A percentile compares a stretch with the other conserved stretches of the same genome.
phyloP scores from a whole-genome alignment of 208 protist genomes.

The Leishmania tarentolae region DNA sequence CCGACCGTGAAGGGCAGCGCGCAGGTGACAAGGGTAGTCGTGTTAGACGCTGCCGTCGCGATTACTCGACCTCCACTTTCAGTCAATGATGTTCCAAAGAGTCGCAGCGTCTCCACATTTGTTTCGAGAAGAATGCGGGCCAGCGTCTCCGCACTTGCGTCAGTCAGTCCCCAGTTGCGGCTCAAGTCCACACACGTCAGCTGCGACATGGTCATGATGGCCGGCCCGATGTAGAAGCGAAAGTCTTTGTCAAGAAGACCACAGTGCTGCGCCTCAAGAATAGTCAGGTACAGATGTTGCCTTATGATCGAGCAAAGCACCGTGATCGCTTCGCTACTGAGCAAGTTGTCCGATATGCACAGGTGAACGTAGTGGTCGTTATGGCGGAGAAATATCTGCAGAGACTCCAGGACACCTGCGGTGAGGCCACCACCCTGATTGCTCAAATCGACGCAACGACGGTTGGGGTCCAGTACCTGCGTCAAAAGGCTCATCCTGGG shows the following conservation, averaged over 20 bases:
- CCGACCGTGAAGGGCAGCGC: constrained; percentile 84
- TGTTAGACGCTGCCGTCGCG: constrained; percentile 38
- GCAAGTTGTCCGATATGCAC: constrained; percentile 57
- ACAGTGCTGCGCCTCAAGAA: constrained; percentile 57
- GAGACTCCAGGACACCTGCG: constrained; percentile 41
- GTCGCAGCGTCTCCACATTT: constrained; percentile 42
- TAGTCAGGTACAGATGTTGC: constrained; percentile 44
- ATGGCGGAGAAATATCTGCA: constrained; percentile 47
- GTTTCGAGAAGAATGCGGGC: constrained; percentile 41
- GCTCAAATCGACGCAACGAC: constrained; percentile 64
- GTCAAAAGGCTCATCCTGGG: constrained; percentile 6
- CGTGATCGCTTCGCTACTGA: constrained; percentile 59
- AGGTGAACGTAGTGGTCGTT: constrained; percentile 67
- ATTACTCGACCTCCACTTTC: constrained; percentile 44
- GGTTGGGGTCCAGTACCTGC: constrained; percentile 10
- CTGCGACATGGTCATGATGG: constrained; percentile 32
- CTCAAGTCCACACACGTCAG: constrained; percentile 60
- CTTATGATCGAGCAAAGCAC: constrained; percentile 71
- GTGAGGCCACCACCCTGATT: constrained; percentile 59
- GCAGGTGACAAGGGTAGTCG: constrained; percentile 36
- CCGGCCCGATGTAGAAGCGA: constrained; percentile 50
- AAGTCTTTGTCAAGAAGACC: constrained; percentile 67
- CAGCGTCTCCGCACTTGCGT: constrained; percentile 43
- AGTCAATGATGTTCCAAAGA: constrained; percentile 52
- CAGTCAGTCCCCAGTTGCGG: constrained; percentile 67